A percentile compares a stretch with the other conserved stretches of the same genome.
Conservation (phyloP, 2,329 filamentous ascomycete genomes). For the Penicillium sp. region DNA sequence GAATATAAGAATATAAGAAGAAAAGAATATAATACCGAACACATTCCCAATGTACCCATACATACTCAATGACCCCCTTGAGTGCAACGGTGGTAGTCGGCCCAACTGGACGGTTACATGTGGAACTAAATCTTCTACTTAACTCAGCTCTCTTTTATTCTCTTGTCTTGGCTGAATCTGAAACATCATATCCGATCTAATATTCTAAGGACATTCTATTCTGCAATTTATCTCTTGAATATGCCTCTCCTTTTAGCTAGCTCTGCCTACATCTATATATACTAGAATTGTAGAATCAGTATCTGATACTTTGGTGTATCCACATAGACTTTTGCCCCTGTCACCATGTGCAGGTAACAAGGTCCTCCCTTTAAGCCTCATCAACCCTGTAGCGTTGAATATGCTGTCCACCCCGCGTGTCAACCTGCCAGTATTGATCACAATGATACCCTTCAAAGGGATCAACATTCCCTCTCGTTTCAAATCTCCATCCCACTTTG, state of each 20-base stretch:
- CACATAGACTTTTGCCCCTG: background rate
- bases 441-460: background rate
- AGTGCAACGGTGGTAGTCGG: constrained; percentile 31
- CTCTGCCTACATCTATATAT: no score
- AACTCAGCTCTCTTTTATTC: background rate
- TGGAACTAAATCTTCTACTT: constrained; percentile 18
- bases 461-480: background rate
- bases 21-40: background rate
- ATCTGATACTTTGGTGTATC: background rate
- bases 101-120: constrained; percentile 26
- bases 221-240: background rate
- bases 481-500: background rate
- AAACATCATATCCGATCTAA: constrained; percentile 2
- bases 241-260: background rate
- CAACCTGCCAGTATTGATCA: background rate
- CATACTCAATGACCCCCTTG: constrained; percentile 27
- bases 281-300: background rate
- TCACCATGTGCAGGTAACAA: background rate
- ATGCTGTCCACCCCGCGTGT: background rate
- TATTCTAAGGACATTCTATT: background rate
- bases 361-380: constrained; percentile 4
- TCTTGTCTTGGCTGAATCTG: background rate
- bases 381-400: background rate
- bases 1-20: background rate
- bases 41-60: constrained; percentile 15